Evolutionary conservation across 176 grass and related monocot species (phyloP).

Genomic region (Avena atlantica): DNA sequence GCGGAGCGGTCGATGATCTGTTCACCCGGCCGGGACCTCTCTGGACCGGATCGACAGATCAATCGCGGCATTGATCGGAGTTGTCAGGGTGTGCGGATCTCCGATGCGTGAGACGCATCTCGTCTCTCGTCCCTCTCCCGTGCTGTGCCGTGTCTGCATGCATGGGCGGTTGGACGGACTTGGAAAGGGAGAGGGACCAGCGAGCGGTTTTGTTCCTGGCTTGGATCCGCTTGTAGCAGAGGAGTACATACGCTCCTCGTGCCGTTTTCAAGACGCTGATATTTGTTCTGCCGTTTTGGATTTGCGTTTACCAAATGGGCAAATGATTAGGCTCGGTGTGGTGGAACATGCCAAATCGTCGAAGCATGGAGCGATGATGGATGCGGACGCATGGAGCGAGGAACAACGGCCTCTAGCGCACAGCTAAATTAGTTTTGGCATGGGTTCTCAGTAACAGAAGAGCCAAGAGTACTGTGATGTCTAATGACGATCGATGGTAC

Average conservation of each 20-base stretch:
- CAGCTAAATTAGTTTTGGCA: neutral
- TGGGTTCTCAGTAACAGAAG: conserved; percentile 31
- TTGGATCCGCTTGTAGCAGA: too few species aligned
- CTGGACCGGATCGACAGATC: neutral
- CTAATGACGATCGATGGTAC: neutral
- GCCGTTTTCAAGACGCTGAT: neutral
- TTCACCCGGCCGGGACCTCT: conserved; percentile 25
- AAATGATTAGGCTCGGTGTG: too few species aligned
- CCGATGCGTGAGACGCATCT: conserved; percentile 20
- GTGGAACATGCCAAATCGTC: too few species aligned
- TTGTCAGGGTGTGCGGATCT: neutral
- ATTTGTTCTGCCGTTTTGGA: neutral
- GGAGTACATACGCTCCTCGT: neutral
- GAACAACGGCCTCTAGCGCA: neutral
- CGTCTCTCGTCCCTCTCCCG: neutral
- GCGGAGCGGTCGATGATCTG: neutral
- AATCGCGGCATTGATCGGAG: conserved; percentile 48
- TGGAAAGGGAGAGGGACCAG: conserved; percentile 29
- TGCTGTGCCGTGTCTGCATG: neutral
- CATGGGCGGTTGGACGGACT: neutral
- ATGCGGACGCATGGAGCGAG: too few species aligned
- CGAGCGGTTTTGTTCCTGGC: neutral
- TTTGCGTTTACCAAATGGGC: too few species aligned
- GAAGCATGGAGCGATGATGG: too few species aligned
- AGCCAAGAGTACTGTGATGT: neutral